Base-by-base conservation (phyloP, 2,329 filamentous ascomycete genomes). In the Capronia epimyces region DNA sequence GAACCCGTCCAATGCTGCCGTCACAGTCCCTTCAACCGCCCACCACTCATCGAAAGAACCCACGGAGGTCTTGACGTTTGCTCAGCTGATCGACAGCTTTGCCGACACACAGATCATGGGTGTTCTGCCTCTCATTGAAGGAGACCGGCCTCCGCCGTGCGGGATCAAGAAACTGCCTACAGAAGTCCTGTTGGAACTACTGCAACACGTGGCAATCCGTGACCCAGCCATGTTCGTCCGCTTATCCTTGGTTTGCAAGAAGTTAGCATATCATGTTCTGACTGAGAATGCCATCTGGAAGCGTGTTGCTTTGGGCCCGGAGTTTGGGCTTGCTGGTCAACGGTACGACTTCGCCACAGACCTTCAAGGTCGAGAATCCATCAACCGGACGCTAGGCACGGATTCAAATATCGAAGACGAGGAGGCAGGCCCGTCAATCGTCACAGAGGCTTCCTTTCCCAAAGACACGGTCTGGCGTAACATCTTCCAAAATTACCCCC, bases 271-370 rank as follows among this genome's bases (percentile, higher is more conserved):
- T 65, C 79, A 97, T 16, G 84, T 95, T 43, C 76, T 82, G 24
- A 87, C 86, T 4, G 90, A 97, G 66, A 85, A 95, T 62, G 79
- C 79, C 37, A 86, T 95, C 62, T 98, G 93, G 90, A 87, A 84
- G 52, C 79, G 81, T 15, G 70, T 95, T 3, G 87, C 85, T 40
- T 69, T 87, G 1, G 84, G 83, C 0, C 55, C 69, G 10, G 81
- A 88, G 64, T 84, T 87, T 64, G 93, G 90, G 18, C 94, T 96
- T 66, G 76, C 72, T 3, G 81, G 78, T 27, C 95, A 97, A 87
- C 83, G 87, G 65, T 91, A 93, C 69, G 73, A 81, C 53, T 97
- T 84, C 72, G 77, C 80, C 43, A 82, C 77, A 57, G 78, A 81
- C 48, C 59, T 82, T 10, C 65, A 75, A 45, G 81, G 81, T n/a